Percentiles rank a stretch among this genome's conserved stretches.
These are phyloP conservation scores for Scenedesmus sp. DNA, from an alignment of 163 green algal species.

Conservation along the genomic window DNA sequence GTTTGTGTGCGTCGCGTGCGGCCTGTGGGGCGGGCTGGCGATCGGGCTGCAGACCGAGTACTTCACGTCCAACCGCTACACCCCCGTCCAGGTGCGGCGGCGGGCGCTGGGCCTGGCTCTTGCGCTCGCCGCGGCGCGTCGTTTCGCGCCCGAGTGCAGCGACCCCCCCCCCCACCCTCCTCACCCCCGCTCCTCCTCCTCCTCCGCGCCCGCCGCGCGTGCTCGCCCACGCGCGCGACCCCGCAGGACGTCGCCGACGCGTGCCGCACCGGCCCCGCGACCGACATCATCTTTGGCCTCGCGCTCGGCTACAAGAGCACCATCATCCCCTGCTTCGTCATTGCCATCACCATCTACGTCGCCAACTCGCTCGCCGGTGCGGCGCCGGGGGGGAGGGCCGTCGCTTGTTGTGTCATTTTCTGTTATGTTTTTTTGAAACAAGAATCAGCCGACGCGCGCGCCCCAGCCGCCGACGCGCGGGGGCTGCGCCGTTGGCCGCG, in stretches of 20 bases:
- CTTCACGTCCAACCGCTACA: slow-evolving; percentile 98
- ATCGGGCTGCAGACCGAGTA: slow-evolving; percentile 99
- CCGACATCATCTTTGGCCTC: slow-evolving; percentile 99
- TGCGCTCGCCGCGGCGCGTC: no score
- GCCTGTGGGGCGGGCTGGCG: slow-evolving; percentile 96
- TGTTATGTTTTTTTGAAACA: no score
- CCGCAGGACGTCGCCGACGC: slow-evolving; percentile 93
- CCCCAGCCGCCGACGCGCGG: not conserved
- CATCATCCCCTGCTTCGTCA: slow-evolving; percentile 96
- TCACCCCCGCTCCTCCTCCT: no score
- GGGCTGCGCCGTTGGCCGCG: not conserved
- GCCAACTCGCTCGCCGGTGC: slow-evolving; percentile 82
- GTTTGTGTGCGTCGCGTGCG: slow-evolving; percentile 92
- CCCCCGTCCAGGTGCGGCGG: slow-evolving; percentile 81
- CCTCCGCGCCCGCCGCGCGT: no score
- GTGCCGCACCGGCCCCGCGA: slow-evolving; percentile 96
- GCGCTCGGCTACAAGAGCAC: slow-evolving; percentile 98
- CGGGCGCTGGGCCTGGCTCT: no score
- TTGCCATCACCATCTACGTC: slow-evolving; percentile 92
- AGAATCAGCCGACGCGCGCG: not conserved
- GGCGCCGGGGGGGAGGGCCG: no score
- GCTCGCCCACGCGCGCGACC: not conserved
- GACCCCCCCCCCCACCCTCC: no score
- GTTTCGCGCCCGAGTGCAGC: no score
- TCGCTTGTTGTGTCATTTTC: no score